Evolutionary conservation across 352 stramenopile genomes (phyloP).

Genomic region (Phytopythium chamaehyphon): DNA sequence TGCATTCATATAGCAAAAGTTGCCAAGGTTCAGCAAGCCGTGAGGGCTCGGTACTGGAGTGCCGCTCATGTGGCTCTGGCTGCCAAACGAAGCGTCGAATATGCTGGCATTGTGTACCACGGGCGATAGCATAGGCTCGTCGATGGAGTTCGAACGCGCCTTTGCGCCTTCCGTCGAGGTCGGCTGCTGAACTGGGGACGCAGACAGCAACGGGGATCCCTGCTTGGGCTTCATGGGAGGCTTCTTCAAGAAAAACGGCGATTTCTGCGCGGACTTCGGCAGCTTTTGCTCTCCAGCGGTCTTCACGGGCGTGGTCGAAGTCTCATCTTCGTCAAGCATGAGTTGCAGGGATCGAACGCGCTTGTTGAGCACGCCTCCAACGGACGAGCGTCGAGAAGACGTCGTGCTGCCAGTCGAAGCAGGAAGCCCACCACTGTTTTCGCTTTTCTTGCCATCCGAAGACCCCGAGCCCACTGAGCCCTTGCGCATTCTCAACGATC

Average conservation of each 20-base stretch:
- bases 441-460: conserved; percentile 1
- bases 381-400: conserved; percentile 18
- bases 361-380: conserved; percentile 45
- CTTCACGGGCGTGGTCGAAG: conserved; percentile 13
- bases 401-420: conserved; percentile 1
- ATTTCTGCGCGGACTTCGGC: conserved; percentile 16
- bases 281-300: conserved; percentile 10
- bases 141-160: not conserved
- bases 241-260: conserved; percentile 40
- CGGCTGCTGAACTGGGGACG: not conserved
- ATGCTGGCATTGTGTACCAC: no score
- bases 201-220: no score
- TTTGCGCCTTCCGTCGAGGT: not conserved
- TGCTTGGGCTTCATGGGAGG: conserved; percentile 1
- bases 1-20: conserved; percentile 94
- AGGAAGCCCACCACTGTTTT: not conserved
- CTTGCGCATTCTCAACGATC: conserved; percentile 29
- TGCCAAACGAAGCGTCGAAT: not conserved
- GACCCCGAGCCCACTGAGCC: conserved; percentile 14
- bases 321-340: conserved; percentile 60
- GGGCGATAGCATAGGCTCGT: conserved; percentile 7
- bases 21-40: conserved; percentile 93
- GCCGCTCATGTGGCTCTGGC: not conserved
- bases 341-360: conserved; percentile 73
- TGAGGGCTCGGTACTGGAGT: conserved; percentile 39